Conservation (phyloP, 768 basidiomycete species). For the Daedalea quercina region DNA sequence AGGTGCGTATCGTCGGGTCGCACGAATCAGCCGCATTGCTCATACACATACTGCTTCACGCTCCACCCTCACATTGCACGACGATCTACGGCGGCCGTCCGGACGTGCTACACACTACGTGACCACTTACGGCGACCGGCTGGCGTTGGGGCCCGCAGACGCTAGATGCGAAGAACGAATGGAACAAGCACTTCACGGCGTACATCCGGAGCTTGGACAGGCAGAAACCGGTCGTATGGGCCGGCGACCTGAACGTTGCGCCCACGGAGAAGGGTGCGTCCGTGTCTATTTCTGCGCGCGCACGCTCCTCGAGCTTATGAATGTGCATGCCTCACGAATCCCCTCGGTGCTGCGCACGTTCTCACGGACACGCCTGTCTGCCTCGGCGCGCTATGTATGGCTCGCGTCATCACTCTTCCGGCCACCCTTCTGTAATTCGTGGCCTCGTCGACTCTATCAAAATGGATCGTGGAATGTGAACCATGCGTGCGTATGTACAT, state of each 20-base stretch:
- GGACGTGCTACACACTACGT: too few relatives aligned
- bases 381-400: not conserved
- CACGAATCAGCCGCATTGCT: not conserved
- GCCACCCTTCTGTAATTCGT: not conserved
- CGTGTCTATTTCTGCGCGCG: not conserved
- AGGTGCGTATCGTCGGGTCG: constrained; percentile 35
- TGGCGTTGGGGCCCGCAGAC: constrained; percentile 38
- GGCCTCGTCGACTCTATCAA: not conserved
- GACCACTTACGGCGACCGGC: too few relatives aligned
- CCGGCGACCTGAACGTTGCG: constrained; percentile 83
- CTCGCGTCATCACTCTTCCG: not conserved
- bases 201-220: constrained; percentile 70
- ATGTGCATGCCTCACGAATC: not conserved
- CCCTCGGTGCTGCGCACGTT: not conserved
- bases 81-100: not conserved
- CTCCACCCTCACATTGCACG: not conserved
- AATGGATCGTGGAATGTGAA: not conserved
- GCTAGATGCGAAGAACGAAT: constrained; percentile 65
- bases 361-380: not conserved
- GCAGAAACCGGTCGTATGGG: constrained; percentile 84
- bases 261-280: constrained; percentile 60
- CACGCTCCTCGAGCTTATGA: not conserved
- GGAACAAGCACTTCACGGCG: constrained; percentile 71
- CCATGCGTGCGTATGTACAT: not conserved
- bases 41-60: not conserved